These are phyloP conservation scores for Coniochaeta sp. DNA, from an alignment of 2,329 filamentous ascomycete species.

Conservation along the genomic window DNA sequence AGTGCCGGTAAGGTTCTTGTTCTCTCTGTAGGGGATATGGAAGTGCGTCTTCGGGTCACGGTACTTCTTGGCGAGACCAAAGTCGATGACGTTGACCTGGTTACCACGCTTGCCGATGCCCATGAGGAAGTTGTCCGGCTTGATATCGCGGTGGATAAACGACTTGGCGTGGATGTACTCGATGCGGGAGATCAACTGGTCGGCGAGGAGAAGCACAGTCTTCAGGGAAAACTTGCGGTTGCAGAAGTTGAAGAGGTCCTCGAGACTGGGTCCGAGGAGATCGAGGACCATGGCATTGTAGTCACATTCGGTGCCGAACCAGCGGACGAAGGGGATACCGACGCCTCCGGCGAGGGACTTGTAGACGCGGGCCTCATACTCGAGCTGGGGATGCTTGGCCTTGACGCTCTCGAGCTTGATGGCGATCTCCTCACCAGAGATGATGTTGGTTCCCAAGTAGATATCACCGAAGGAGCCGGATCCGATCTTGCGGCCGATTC, in stretches of 20 bases:
- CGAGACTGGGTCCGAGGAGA: slow-evolving; percentile 87
- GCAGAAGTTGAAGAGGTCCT: slow-evolving; percentile 99
- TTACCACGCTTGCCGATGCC: slow-evolving; percentile 98
- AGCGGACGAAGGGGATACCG: slow-evolving; percentile 96
- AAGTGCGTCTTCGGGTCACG: slow-evolving; percentile 99
- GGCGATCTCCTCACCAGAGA: slow-evolving; percentile 97
- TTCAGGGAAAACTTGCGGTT: slow-evolving; percentile 99
- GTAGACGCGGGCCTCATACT: slow-evolving; percentile 96
- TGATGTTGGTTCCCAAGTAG: slow-evolving; percentile 98
- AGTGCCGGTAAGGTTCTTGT: slow-evolving; percentile 99
- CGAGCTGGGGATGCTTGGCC: slow-evolving; percentile 97
- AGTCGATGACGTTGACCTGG: slow-evolving; percentile 99
- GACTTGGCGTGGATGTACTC: slow-evolving; percentile 99
- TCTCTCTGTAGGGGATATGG: slow-evolving; percentile 99
- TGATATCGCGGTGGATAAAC: slow-evolving; percentile 99
- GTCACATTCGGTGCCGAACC: slow-evolving; percentile 99
- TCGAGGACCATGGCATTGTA: slow-evolving; percentile 99
- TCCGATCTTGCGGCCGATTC: slow-evolving; percentile 98
- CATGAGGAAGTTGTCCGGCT: slow-evolving; percentile 99
- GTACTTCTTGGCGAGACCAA: slow-evolving; percentile 99
- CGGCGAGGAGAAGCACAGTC: slow-evolving; percentile 91
- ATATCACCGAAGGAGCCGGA: slow-evolving; percentile 98
- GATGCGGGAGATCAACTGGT: slow-evolving; percentile 97
- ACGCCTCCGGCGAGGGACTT: slow-evolving; percentile 89
- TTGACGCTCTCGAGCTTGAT: slow-evolving; percentile 99